These are phyloP conservation scores for Colletotrichum zoysiae DNA, from an alignment of 2,329 filamentous ascomycete genomes.

Conservation along the genomic window DNA sequence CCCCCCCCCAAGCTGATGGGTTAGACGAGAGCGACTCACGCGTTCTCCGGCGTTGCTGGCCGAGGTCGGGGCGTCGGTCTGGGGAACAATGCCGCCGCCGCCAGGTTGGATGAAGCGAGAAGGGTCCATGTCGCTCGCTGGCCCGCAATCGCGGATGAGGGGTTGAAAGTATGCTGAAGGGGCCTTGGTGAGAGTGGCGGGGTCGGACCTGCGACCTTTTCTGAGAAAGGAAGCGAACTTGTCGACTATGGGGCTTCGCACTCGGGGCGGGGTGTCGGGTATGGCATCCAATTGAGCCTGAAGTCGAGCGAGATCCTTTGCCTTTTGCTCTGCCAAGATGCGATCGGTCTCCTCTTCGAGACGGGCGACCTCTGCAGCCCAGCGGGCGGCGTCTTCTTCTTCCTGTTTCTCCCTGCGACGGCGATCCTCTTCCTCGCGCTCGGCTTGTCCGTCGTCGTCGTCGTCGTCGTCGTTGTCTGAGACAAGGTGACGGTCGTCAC, in stretches of 20 bases:
- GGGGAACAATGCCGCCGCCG: slow-evolving; percentile 60
- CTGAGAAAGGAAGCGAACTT: slow-evolving; percentile 62
- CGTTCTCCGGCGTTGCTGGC: slow-evolving; percentile 85
- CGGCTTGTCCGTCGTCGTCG: slow-evolving; percentile 10
- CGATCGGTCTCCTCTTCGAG: slow-evolving; percentile 63
- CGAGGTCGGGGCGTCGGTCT: slow-evolving; percentile 81
- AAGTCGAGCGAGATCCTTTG: slow-evolving; percentile 60
- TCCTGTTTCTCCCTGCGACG: slow-evolving; percentile 34
- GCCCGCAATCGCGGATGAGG: slow-evolving; percentile 29
- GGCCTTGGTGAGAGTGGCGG: slow-evolving; percentile 43
- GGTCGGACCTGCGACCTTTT: slow-evolving; percentile 54
- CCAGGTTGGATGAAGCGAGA: slow-evolving; percentile 57
- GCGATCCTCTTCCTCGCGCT: slow-evolving; percentile 34
- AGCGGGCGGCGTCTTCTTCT: slow-evolving; percentile 48
- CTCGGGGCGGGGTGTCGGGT: slow-evolving; percentile 50
- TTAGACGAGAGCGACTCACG: slow-evolving; percentile 59
- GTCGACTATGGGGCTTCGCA: slow-evolving; percentile 59
- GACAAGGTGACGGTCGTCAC: slow-evolving; percentile 16
- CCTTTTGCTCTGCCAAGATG: slow-evolving; percentile 63
- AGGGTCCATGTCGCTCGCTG: slow-evolving; percentile 36
- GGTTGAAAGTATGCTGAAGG: slow-evolving; percentile 27
- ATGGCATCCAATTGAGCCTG: slow-evolving; percentile 57
- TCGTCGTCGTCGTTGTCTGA: slow-evolving; percentile 20
- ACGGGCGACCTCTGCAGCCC: slow-evolving; percentile 56
- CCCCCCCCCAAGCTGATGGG: neutral